Evolutionary conservation across 2,329 filamentous ascomycete species (phyloP).

Genomic region (Plenodomus lindquistii): DNA sequence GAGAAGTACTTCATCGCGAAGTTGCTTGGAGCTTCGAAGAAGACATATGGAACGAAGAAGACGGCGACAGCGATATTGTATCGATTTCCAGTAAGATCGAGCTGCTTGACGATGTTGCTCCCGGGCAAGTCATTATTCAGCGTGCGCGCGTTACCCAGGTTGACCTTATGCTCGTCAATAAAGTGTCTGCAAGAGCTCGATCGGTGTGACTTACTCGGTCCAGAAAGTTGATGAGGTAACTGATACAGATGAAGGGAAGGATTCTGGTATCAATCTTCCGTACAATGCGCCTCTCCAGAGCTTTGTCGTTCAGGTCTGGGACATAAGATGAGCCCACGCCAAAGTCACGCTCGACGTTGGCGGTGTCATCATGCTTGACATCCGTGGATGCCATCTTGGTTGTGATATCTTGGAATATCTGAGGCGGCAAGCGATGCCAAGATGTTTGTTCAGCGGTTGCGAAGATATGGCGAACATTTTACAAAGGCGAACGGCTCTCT

Average conservation of each 20-base stretch:
- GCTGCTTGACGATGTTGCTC: conserved; percentile 20
- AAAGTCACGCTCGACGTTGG: conserved; percentile 13
- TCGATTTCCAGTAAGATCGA: conserved; percentile 17
- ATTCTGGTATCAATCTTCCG: conserved; percentile 25
- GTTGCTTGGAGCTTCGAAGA: conserved; percentile 66
- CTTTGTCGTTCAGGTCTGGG: conserved; percentile 23
- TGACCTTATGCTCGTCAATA: conserved; percentile 11
- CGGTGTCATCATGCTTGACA: conserved; percentile 6
- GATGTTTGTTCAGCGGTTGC: neutral
- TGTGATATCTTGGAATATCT: neutral
- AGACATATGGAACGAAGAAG: conserved; percentile 53
- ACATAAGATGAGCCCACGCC: conserved; percentile 11
- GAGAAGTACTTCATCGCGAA: conserved; percentile 45
- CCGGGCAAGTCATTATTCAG: conserved; percentile 22
- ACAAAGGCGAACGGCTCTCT: neutral
- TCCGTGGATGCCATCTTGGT: conserved; percentile 7
- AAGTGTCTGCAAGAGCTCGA: neutral
- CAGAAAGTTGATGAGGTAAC: conserved; percentile 24
- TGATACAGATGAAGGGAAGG: conserved; percentile 24
- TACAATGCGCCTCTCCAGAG: conserved; percentile 22
- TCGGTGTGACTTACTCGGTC: conserved; percentile 13
- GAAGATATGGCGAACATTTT: neutral
- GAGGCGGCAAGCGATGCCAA: neutral
- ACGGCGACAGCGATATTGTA: conserved; percentile 23
- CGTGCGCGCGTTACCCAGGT: conserved; percentile 25